These are phyloP conservation scores for Gastrolobium villosum DNA, from an alignment of 306 rosid genomes.

Conservation along the genomic window DNA sequence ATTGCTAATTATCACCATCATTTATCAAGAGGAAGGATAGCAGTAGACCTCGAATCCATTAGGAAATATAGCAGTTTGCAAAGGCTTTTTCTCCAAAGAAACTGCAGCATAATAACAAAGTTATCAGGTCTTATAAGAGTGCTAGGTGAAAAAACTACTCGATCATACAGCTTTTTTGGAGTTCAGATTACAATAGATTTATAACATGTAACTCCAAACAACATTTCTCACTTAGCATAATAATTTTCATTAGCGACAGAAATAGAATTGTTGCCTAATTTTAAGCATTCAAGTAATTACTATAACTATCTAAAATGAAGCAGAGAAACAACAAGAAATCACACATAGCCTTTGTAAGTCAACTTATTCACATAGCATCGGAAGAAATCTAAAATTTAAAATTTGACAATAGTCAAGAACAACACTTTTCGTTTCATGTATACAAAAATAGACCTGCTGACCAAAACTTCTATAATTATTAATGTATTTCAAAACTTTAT, in stretches of 20 bases:
- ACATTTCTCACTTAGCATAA: slow-evolving; percentile 14
- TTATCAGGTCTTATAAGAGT: slow-evolving; percentile 29
- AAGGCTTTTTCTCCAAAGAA: slow-evolving; percentile 60
- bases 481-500: background rate
- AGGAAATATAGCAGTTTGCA: slow-evolving; percentile 65
- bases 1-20: slow-evolving; percentile 18
- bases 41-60: slow-evolving; percentile 77
- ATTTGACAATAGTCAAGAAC: background rate
- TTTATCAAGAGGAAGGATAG: slow-evolving; percentile 30
- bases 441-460: background rate
- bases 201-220: slow-evolving; percentile 37
- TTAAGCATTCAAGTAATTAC: slow-evolving; percentile 13
- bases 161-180: slow-evolving; percentile 25
- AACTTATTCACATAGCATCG: background rate
- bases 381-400: slow-evolving; percentile 11
- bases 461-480: slow-evolving; percentile 19
- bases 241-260: slow-evolving; percentile 26
- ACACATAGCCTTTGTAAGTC: slow-evolving; percentile 15
- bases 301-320: background rate
- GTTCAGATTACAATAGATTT: background rate
- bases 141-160: slow-evolving; percentile 12
- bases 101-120: slow-evolving; percentile 48
- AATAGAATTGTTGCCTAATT: background rate
- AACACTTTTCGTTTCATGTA: background rate
- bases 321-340: slow-evolving; percentile 15